These are phyloP conservation scores for Sclerotinia borealis DNA, from an alignment of 2,329 filamentous ascomycete genomes.

Conservation along the genomic window DNA sequence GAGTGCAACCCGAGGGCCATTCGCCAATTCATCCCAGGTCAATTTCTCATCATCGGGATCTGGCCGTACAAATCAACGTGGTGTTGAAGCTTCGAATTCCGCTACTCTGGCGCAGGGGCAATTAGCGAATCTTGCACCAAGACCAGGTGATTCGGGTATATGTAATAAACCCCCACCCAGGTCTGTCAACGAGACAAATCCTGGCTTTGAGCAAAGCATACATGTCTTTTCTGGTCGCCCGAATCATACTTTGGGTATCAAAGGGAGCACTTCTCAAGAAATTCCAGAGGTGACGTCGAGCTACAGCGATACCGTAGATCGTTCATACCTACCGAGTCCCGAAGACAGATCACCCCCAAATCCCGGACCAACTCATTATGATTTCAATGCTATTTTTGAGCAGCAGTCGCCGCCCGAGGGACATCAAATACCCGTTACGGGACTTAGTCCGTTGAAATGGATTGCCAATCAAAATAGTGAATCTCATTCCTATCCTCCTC, in stretches of 20 bases:
- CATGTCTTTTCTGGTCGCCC: neutral
- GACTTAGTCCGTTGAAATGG: neutral
- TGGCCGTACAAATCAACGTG: constrained; percentile 17
- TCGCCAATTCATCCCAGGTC: constrained; percentile 34
- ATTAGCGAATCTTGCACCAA: constrained; percentile 10
- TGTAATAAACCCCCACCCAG: neutral
- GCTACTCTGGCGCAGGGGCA: neutral
- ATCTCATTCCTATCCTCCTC: neutral
- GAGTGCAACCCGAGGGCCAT: constrained; percentile 44
- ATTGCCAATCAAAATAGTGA: neutral
- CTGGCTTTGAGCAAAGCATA: constrained; percentile 14
- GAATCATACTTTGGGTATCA: neutral
- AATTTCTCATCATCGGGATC: constrained; percentile 7
- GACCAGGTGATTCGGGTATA: neutral
- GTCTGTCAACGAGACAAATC: neutral
- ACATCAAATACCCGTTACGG: neutral
- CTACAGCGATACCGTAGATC: constrained; percentile 18
- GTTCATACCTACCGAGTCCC: constrained; percentile 19
- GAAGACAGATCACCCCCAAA: constrained; percentile 4
- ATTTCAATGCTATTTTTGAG: constrained; percentile 21
- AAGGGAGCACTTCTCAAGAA: neutral
- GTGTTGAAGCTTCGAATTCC: constrained; percentile 11
- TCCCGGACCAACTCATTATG: constrained; percentile 21
- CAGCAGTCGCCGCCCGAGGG: neutral
- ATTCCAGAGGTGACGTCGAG: neutral